Percentiles rank a stretch among this genome's conserved stretches.
Evolutionary conservation across 495 filamentous ascomycete species (phyloP).

Genomic region (Acidiella bohemica): DNA sequence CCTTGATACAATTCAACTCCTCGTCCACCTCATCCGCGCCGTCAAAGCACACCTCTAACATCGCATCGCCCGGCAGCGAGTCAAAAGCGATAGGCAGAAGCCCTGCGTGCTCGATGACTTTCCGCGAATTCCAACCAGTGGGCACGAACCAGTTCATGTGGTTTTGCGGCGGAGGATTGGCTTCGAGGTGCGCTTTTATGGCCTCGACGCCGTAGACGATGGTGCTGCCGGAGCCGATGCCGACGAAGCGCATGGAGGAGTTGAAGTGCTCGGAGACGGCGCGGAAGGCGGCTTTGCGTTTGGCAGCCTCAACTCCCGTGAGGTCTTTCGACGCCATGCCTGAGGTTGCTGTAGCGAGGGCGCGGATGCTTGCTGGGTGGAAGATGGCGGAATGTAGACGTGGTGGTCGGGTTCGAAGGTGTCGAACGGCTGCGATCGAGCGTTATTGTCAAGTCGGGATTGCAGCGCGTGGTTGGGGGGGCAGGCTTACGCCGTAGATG

Average conservation of each 20-base stretch:
- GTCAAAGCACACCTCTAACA: slow-evolving; percentile 78
- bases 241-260: slow-evolving; percentile 56
- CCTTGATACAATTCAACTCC: slow-evolving; percentile 92
- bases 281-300: slow-evolving; percentile 66
- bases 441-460: too few relatives aligned
- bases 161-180: slow-evolving; percentile 17
- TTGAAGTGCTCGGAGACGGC: slow-evolving; percentile 80
- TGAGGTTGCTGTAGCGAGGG: too few relatives aligned
- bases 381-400: too few relatives aligned
- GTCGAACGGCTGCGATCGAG: too few relatives aligned
- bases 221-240: slow-evolving; percentile 88
- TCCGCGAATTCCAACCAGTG: slow-evolving; percentile 78
- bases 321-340: background rate
- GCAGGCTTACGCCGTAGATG: too few relatives aligned
- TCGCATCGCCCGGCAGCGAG: slow-evolving; percentile 42
- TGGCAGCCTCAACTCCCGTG: slow-evolving; percentile 56
- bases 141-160: slow-evolving; percentile 53
- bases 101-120: slow-evolving; percentile 64
- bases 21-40: slow-evolving; percentile 96
- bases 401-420: too few relatives aligned
- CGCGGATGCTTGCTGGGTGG: too few relatives aligned
- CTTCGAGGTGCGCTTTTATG: slow-evolving; percentile 53
- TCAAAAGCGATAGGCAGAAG: slow-evolving; percentile 68
- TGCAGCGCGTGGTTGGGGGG: too few relatives aligned
- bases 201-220: slow-evolving; percentile 93